Percentiles rank a stretch among this genome's conserved stretches.
Evolutionary conservation across 192 early-diverging fungal genomes (phyloP).

Genomic region (Chytriomyces sp.): DNA sequence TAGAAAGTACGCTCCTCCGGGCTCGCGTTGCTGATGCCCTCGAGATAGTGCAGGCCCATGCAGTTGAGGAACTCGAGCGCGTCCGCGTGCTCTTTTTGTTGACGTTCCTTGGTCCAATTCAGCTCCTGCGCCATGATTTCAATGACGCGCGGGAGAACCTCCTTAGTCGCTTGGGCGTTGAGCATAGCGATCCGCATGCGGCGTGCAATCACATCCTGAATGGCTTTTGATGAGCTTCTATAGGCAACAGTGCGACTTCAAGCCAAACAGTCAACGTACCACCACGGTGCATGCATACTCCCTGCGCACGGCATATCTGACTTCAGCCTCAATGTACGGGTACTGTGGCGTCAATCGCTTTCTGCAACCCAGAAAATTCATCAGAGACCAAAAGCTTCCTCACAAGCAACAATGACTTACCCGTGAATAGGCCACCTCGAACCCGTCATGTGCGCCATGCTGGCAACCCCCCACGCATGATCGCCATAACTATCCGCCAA

Average conservation of each 20-base stretch:
- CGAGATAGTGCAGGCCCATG: conserved; percentile 78
- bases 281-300: conserved; percentile 94
- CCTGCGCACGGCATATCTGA: conserved; percentile 85
- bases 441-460: conserved; percentile 74
- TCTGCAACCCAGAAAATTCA: not conserved
- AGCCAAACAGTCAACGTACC: conserved; percentile 17
- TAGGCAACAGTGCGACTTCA: not conserved
- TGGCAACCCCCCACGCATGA: conserved; percentile 91
- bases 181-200: conserved; percentile 91
- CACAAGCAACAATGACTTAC: not conserved
- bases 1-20: conserved; percentile 44
- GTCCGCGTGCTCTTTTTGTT: conserved; percentile 68
- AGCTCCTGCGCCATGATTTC: conserved; percentile 93
- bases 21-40: not conserved
- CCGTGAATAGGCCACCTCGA: conserved; percentile 81
- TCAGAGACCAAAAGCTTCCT: not conserved
- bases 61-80: conserved; percentile 78
- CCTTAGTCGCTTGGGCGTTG: conserved; percentile 86
- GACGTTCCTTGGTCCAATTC: conserved; percentile 69
- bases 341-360: conserved; percentile 76
- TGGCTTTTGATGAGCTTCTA: not conserved
- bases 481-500: conserved; percentile 91
- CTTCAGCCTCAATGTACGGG: conserved; percentile 94
- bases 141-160: conserved; percentile 81
- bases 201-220: conserved; percentile 84